These are phyloP conservation scores for Cronartium quercuum DNA, from an alignment of 1,284 basidiomycete species.

Conservation along the genomic window DNA sequence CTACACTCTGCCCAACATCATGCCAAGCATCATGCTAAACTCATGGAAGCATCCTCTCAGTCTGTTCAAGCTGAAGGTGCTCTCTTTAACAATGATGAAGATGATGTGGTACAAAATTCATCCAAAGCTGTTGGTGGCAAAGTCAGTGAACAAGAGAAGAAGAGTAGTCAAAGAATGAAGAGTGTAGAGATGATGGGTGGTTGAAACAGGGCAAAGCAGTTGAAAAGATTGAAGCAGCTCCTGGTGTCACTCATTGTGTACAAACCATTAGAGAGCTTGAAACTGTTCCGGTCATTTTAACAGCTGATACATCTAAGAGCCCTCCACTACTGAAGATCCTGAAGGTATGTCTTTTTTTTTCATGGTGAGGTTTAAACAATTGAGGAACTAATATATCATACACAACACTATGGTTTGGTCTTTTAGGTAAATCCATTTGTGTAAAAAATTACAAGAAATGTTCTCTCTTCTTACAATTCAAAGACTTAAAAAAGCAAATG, in stretches of 20 bases:
- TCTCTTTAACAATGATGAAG: conserved; percentile 73
- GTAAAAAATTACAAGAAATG: no score
- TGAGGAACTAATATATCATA: no score
- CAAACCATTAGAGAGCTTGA: conserved; percentile 31
- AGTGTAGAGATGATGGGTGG: conserved; percentile 32
- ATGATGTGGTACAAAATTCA: conserved; percentile 50
- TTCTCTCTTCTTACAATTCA: no score
- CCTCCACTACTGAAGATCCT: conserved; percentile 36
- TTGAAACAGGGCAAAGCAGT: background rate
- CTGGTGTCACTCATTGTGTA: conserved; percentile 33
- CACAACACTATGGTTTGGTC: background rate
- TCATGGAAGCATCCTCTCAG: conserved; percentile 71
- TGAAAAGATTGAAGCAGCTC: conserved; percentile 38
- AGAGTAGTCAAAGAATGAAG: conserved; percentile 27
- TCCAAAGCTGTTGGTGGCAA: conserved; percentile 4
- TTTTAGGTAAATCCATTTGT: background rate
- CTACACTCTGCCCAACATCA: conserved; percentile 84
- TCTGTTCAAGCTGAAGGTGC: conserved; percentile 76
- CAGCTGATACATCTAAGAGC: conserved; percentile 38
- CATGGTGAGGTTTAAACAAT: background rate
- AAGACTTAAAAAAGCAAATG: no score
- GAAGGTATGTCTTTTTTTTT: background rate
- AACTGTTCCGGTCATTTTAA: conserved; percentile 35
- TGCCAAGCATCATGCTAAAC: conserved; percentile 66
- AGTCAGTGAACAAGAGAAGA: conserved; percentile 18